Evolutionary conservation across 495 filamentous ascomycete species (phyloP).

Genomic region (Lasiosphaeria ovina): DNA sequence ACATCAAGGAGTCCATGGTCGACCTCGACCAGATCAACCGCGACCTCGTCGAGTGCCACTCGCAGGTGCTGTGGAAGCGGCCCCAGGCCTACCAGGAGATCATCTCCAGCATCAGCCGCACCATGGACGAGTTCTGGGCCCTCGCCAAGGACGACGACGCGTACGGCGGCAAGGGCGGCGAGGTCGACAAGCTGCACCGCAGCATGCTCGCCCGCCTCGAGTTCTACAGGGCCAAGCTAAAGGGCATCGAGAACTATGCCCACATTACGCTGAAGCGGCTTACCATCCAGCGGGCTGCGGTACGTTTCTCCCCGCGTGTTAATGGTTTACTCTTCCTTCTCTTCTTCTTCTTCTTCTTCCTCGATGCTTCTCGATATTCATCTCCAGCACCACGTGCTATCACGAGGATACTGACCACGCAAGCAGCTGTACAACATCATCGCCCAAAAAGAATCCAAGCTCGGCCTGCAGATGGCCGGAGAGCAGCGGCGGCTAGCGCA

Average conservation of each 20-base stretch:
- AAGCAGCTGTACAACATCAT: constrained; percentile 55
- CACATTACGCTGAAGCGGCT: constrained; percentile 53
- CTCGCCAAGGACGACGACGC: constrained; percentile 12
- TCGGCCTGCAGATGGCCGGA: constrained; percentile 55
- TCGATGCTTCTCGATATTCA: no score
- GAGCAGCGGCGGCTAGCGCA: constrained; percentile 56
- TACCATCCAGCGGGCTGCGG: constrained; percentile 53
- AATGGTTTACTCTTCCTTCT: neutral
- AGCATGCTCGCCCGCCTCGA: constrained; percentile 48
- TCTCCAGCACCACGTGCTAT: no score
- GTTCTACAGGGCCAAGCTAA: constrained; percentile 55
- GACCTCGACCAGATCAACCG: constrained; percentile 55
- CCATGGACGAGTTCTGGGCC: constrained; percentile 43
- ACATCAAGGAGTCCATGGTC: constrained; percentile 46
- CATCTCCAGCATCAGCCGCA: constrained; percentile 38
- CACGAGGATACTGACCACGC: neutral
- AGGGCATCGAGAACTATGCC: constrained; percentile 56
- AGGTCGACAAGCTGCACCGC: constrained; percentile 39
- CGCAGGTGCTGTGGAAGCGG: constrained; percentile 56
- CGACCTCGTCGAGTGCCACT: constrained; percentile 57
- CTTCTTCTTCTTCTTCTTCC: neutral
- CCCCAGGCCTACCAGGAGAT: constrained; percentile 57
- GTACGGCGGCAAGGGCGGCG: constrained; percentile 23
- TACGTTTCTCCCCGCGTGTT: constrained; percentile 28
- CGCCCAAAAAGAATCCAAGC: constrained; percentile 55